Evolutionary conservation across 2,329 filamentous ascomycete genomes (phyloP), one percentile per base, ranked within the genome.

Genomic region (Gnomoniopsis sp.): DNA sequence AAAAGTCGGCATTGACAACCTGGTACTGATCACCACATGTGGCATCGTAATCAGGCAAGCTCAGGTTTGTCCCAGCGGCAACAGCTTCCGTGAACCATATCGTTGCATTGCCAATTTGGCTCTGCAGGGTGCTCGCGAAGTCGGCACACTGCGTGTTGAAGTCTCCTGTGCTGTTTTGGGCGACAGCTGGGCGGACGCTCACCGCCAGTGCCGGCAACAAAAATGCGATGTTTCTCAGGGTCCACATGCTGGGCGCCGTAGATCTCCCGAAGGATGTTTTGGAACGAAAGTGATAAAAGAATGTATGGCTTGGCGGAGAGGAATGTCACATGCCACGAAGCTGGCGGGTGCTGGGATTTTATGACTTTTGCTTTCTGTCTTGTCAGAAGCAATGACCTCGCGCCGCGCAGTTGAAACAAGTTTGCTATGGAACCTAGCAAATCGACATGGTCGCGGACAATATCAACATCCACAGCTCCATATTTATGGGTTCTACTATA

Each of bases 51-150:
- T 74, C 71, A 1, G 74, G 66, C 17, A 77, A 62, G 12, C 65
- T 72, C 30, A 74, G 57, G 51, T 75, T 77, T 6, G 73, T 74
- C 8, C 74, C 74, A 14, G 71, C 74, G 17, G 71, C 19, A n/a
- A 77, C 67, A 26, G 69, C 71, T 36, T 73, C 63, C 1, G 73
- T 68, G 57, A 72, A 72, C 59, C 69, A 68, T 17, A 76, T 67
- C 1, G 70, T 71, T 17, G 71, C 71, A 22, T 73, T 69, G 46
- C 67, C 61, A 33, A 75, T 63, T 7, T 62, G 30, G 60, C n/a
- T 38, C 23, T 33, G 47, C 38, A 76, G 67, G 12, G 63, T 63
- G 26, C 65, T 67, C 2, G 66, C 69, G 15, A 76, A 59, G n/a
- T 49, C 57, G 30, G 60, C 49, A 54, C 68, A 70, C 22, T 64